A percentile compares a stretch with the other conserved stretches of the same genome.
phyloP scores from a whole-genome alignment of 306 rosid genomes.

The Vigna hirtella region DNA sequence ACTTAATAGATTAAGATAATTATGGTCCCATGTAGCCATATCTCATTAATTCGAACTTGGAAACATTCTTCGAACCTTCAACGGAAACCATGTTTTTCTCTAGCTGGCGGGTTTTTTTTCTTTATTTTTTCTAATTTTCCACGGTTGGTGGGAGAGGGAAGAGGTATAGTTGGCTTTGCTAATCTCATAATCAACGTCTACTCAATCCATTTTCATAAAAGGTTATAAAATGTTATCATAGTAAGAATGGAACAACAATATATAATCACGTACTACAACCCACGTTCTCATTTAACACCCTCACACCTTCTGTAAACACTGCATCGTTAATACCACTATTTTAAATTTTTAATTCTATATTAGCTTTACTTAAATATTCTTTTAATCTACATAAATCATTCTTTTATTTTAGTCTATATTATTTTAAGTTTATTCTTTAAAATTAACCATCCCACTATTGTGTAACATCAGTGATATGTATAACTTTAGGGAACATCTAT shows the following conservation, averaged over 20 bases:
- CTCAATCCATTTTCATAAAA: background rate
- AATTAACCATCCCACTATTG: no score
- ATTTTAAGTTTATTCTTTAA: no score
- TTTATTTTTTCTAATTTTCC: no score
- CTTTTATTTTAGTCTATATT: no score
- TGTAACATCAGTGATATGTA: no score
- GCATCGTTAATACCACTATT: background rate
- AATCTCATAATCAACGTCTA: background rate
- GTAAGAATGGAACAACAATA: background rate
- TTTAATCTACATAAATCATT: no score
- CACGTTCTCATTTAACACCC: background rate
- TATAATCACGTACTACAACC: background rate
- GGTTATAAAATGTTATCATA: background rate
- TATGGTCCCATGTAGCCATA: background rate
- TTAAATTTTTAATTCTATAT: no score
- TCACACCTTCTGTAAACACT: background rate
- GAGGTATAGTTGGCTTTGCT: background rate
- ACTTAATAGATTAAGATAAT: background rate
- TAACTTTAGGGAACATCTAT: no score
- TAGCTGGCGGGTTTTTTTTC: background rate
- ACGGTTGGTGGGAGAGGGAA: background rate
- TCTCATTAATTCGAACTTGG: background rate
- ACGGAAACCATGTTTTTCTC: background rate
- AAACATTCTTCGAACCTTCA: conserved; percentile 2
- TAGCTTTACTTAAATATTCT: no score